Conservation (phyloP, 2,329 filamentous ascomycete genomes). For the Arthrobotrys pseudoclavata region DNA sequence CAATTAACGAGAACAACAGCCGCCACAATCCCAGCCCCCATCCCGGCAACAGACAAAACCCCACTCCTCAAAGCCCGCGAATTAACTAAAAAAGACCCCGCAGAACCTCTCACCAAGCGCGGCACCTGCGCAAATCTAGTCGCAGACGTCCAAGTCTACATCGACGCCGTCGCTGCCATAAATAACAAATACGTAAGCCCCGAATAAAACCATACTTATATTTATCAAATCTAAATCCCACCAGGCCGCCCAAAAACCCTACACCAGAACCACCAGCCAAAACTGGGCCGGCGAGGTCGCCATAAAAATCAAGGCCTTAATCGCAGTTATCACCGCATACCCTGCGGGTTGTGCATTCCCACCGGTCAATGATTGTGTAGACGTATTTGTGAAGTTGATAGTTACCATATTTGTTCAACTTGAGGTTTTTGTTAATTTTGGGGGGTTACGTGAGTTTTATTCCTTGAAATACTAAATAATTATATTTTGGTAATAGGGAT, state of each 20-base stretch:
- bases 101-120: background rate
- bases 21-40: conserved; percentile 26
- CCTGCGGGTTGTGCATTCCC: conserved; percentile 15
- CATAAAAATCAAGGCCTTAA: conserved; percentile 15
- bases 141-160: conserved; percentile 30
- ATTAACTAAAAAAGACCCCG: background rate
- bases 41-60: background rate
- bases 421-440: conserved; percentile 18
- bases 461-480: background rate
- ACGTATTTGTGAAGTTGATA: conserved; percentile 25
- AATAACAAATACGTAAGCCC: conserved; percentile 32
- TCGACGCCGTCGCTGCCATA: conserved; percentile 17
- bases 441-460: conserved; percentile 30
- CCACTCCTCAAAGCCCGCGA: conserved; percentile 12
- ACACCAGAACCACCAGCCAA: background rate
- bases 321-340: conserved; percentile 15
- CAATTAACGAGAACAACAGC: conserved; percentile 12
- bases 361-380: conserved; percentile 10
- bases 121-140: conserved; percentile 4
- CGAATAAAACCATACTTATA: background rate
- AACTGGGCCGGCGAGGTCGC: conserved; percentile 23
- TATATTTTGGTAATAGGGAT: background rate
- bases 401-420: conserved; percentile 27
- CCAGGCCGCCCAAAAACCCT: background rate
- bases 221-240: background rate